Conservation (phyloP, 2,329 filamentous ascomycete species). For the Canariomyces notabilis region DNA sequence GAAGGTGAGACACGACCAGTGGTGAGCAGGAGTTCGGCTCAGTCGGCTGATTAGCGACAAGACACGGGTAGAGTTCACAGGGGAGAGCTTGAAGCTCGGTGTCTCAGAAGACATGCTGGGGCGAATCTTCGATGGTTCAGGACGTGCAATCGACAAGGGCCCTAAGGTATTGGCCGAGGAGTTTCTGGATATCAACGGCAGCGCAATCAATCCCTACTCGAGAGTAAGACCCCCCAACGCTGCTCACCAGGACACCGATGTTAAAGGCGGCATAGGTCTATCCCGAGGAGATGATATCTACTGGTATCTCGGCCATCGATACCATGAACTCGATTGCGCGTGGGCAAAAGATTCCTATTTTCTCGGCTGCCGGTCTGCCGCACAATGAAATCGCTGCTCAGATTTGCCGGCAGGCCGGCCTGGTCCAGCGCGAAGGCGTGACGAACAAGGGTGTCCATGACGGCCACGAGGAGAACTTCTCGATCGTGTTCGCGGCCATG, state of each 20-base stretch:
- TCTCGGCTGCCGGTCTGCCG: conserved; percentile 94
- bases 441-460: conserved; percentile 95
- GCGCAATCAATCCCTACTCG: conserved; percentile 96
- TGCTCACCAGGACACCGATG: conserved; percentile 11
- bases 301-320: conserved; percentile 97
- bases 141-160: conserved; percentile 96
- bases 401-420: conserved; percentile 93
- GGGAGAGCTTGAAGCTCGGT: conserved; percentile 94
- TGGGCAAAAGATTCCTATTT: conserved; percentile 99
- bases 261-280: conserved; percentile 63
- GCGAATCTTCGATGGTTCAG: conserved; percentile 97
- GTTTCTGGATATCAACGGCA: conserved; percentile 98
- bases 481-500: conserved; percentile 99
- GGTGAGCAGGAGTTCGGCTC: neutral
- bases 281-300: conserved; percentile 99
- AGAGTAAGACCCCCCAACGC: conserved; percentile 56
- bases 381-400: conserved; percentile 99
- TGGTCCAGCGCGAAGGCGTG: conserved; percentile 72
- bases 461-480: conserved; percentile 98
- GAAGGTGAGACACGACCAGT: conserved; percentile 59
- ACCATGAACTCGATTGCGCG: conserved; percentile 98
- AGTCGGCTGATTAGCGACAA: conserved; percentile 34
- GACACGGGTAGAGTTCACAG: conserved; percentile 97
- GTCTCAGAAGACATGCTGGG: conserved; percentile 99
- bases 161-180: conserved; percentile 97